Evolutionary conservation across 192 early-diverging fungal species (phyloP), one percentile per base, ranked within the genome.

Genomic region (Coemansia sp.): DNA sequence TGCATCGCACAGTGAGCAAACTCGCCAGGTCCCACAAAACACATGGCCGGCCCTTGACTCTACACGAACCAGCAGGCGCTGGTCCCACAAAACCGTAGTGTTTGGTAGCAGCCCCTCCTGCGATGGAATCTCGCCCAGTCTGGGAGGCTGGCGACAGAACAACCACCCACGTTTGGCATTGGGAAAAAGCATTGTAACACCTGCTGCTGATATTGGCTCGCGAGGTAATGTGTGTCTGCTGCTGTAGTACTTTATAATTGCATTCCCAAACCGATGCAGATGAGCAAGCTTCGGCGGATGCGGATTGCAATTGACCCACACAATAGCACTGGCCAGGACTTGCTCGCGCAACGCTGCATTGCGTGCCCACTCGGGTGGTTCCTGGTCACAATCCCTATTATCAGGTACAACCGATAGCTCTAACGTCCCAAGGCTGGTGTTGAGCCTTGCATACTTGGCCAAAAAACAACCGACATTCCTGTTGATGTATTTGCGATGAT

Each of bases 251-350:
- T 26, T 32, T 5, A 51, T 32, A 31, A 74, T 56, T n/a, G 77
- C 61, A 10, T 44, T 48, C 19, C 27, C 34, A 52, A 79, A 51
- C 56, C 34, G 51, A 9, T 38, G 55, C 58, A 79, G 41, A 32
- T 79, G 77, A 9, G 60, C 59, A 8, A 74, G 71, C 62, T 79
- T 71, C 38, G 71, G 76, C 6, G 77, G 68, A 24, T 70, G 71
- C 14, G 52, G 64, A 31, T 52, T 69, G 48, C 77, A 56, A 25
- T 49, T 54, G 30, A 74, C 56, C 77, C 77, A 79, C 6, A 56
- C 49, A 49, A 74, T 64, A 0, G 61, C 26, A 14, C 54, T 49
- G 5, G 68, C 71, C 49, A 79, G 53, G 3, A 74, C 27, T n/a
- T 71, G 77, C 64, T 79, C 77, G 28, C 64, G 57, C 59, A 79